Evolutionary conservation across 805 yeast species (phyloP).

Genomic region (Metschnikowia picachoensis): DNA sequence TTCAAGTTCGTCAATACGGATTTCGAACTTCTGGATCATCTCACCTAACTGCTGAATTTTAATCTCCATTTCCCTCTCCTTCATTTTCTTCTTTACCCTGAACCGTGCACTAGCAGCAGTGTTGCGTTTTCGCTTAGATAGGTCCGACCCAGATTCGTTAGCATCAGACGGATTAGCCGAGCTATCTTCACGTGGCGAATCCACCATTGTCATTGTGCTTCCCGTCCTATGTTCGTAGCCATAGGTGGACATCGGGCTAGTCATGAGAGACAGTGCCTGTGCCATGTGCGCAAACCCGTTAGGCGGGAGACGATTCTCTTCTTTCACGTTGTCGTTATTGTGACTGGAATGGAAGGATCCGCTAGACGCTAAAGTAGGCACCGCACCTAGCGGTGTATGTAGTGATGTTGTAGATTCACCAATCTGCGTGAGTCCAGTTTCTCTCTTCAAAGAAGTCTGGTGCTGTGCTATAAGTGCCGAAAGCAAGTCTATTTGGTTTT

Average conservation of each 20-base stretch:
- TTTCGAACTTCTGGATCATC: slow-evolving; percentile 41
- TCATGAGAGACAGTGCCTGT: slow-evolving; percentile 1
- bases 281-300: neutral
- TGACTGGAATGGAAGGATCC: neutral
- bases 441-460: slow-evolving; percentile 29
- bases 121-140: slow-evolving; percentile 48
- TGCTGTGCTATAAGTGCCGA: slow-evolving; percentile 73
- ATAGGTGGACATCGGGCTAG: slow-evolving; percentile 14
- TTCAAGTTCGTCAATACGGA: slow-evolving; percentile 49
- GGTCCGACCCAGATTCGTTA: neutral
- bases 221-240: slow-evolving; percentile 14
- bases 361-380: slow-evolving; percentile 2
- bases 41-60: slow-evolving; percentile 42
- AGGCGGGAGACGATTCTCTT: neutral
- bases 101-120: slow-evolving; percentile 67
- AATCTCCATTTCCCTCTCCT: slow-evolving; percentile 56
- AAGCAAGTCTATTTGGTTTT: slow-evolving; percentile 67
- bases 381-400: neutral
- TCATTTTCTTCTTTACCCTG: slow-evolving; percentile 56
- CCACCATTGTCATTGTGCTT: slow-evolving; percentile 7
- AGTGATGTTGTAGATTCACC: too few species aligned
- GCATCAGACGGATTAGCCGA: neutral
- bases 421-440: neutral
- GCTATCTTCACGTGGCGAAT: neutral
- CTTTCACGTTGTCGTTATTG: neutral